Base-by-base conservation (phyloP, 1,284 basidiomycete species). In the Ceratobasidium sp. region DNA sequence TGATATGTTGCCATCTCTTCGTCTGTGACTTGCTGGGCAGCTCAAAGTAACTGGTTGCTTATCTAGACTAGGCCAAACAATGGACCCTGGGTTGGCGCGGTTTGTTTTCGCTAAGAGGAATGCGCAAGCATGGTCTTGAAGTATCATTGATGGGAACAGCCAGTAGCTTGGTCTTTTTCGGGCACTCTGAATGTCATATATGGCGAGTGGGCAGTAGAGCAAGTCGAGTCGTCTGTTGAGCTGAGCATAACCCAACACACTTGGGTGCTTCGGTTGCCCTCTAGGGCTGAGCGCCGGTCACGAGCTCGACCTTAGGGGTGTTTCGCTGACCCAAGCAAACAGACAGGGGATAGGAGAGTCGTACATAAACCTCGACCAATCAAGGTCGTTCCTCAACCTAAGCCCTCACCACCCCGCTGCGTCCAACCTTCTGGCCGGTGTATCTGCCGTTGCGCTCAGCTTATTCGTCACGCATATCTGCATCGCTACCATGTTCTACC, bases 61-160 rank as follows among this genome's bases (percentile, higher is more conserved):
- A 6, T 6, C 44, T 46, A 13, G 44, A 46, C 46, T 18, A 49
- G 26, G n/a, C 55, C 23, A 56, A 56, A 26, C 3, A 23, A 20
- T 46, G n/a, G 63, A 67, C 64, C 64, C 64, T 49, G 64, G 28
- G 64, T 7, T 1, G 64, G 64, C 64, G 64, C 33, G 64, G 23
- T 33, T 67, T 67, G 64, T 67, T 67, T 20, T 4, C 33, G 33
- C 33, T 4, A 1, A 33, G 4, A 33, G 33, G 33, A 33, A 33
- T 33, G 4, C 4, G 33, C 33, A 33, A 33, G 33, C 4, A 33
- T 4, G 33, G 33, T 1, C 4, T 33, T 33, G 2, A 4, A 33
- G 33, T 33, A 33, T 33, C 33, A 4, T 4, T 4, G 33, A 33
- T 33, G 1, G 33, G 33, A 33, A 33, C 33, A 33, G 33, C 33